Percentiles rank a stretch among this genome's conserved stretches.
Conservation (phyloP, 768 basidiomycete species). For the Tylopilus rubrobrunneus region DNA sequence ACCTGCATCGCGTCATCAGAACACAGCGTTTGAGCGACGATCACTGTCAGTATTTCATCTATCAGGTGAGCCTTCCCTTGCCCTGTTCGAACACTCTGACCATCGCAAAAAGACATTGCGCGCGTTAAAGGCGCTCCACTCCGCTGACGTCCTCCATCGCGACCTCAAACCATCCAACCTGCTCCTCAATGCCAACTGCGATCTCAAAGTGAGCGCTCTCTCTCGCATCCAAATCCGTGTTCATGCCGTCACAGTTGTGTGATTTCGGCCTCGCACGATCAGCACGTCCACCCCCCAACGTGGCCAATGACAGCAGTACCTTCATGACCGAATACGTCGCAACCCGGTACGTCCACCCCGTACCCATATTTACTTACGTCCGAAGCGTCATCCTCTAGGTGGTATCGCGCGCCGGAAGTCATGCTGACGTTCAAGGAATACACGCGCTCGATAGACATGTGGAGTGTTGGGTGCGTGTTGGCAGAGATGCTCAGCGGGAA, state of each 20-base stretch:
- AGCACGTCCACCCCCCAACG: constrained; percentile 67
- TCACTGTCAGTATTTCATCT: constrained; percentile 96
- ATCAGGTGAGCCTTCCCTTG: constrained; percentile 57
- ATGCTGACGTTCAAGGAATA: constrained; percentile 99
- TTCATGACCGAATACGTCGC: constrained; percentile 96
- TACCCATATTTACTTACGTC: neutral
- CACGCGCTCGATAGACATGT: constrained; percentile 82
- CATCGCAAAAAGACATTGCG: constrained; percentile 61
- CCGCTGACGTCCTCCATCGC: constrained; percentile 91
- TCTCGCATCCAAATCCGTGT: neutral
- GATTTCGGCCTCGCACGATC: constrained; percentile 88
- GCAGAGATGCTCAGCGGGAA: constrained; percentile 93
- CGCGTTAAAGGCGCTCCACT: constrained; percentile 91
- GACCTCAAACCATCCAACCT: constrained; percentile 97
- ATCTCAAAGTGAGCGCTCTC: constrained; percentile 70
- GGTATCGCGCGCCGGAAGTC: constrained; percentile 97
- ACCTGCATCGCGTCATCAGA: constrained; percentile 93
- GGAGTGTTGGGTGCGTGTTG: constrained; percentile 82
- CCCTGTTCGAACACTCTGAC: neutral
- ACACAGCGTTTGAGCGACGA: constrained; percentile 94
- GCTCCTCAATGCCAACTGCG: constrained; percentile 93
- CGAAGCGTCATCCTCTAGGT: constrained; percentile 40
- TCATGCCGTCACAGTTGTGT: constrained; percentile 49
- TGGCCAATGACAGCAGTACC: constrained; percentile 70
- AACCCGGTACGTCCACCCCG: constrained; percentile 54